Conservation (phyloP, 768 basidiomycete species). For the Lentinula guzmanii region DNA sequence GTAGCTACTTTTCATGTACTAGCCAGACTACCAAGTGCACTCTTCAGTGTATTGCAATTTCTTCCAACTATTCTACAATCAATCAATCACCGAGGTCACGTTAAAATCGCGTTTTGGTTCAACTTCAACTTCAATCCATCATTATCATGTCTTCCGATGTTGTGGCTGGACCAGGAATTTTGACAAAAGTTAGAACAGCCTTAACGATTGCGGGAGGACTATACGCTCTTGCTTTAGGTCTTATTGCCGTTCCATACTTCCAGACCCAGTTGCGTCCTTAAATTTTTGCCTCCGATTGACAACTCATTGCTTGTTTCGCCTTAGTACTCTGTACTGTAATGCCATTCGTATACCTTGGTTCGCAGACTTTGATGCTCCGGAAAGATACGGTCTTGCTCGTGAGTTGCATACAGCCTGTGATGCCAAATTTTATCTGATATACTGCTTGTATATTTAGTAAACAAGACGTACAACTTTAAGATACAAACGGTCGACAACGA, state of each 20-base stretch:
- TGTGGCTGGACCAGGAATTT: neutral
- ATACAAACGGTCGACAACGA: slow-evolving; percentile 74
- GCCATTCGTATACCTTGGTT: slow-evolving; percentile 55
- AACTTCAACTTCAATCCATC: neutral
- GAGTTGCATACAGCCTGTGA: slow-evolving; percentile 16
- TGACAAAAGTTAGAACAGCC: slow-evolving; percentile 3
- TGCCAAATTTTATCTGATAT: neutral
- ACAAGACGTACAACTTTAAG: slow-evolving; percentile 69
- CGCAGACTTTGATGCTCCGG: slow-evolving; percentile 62
- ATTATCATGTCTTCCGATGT: slow-evolving; percentile 17
- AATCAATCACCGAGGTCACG: too few relatives aligned
- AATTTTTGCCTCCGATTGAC: slow-evolving; percentile 3
- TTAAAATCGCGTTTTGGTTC: neutral
- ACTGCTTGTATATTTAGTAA: slow-evolving; percentile 37
- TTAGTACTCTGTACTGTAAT: slow-evolving; percentile 54
- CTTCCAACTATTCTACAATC: too few relatives aligned
- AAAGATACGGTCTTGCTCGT: slow-evolving; percentile 81
- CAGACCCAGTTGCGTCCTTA: slow-evolving; percentile 58
- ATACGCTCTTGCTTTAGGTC: slow-evolving; percentile 46
- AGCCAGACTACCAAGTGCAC: too few relatives aligned
- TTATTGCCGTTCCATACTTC: slow-evolving; percentile 56
- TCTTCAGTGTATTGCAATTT: too few relatives aligned
- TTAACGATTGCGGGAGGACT: slow-evolving; percentile 39
- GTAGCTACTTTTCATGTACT: too few relatives aligned
- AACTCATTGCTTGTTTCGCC: neutral